phyloP scores from a whole-genome alignment of 1,139 yeast species.

The Candida dubliniensis region DNA sequence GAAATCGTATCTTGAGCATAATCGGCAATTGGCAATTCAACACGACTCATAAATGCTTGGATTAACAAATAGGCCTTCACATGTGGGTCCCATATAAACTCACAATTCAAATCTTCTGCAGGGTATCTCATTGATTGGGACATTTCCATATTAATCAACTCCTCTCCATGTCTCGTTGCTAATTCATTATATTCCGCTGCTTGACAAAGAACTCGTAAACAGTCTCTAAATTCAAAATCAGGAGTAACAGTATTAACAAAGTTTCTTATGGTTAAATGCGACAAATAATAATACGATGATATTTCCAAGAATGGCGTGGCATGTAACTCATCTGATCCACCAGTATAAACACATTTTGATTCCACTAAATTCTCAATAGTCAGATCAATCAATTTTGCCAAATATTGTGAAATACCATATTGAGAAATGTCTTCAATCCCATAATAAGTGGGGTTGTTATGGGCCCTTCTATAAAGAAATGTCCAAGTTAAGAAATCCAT shows the following conservation, averaged over 20 bases:
- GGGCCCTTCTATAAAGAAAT: conserved; percentile 87
- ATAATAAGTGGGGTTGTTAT: conserved; percentile 93
- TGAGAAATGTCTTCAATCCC: conserved; percentile 73
- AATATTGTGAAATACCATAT: conserved; percentile 67
- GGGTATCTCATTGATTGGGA: conserved; percentile 79
- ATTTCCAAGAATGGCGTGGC: conserved; percentile 85
- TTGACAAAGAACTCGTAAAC: conserved; percentile 68
- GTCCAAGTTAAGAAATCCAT: conserved; percentile 95
- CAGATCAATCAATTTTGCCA: conserved; percentile 69
- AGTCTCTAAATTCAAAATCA: conserved; percentile 61
- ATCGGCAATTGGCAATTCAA: conserved; percentile 91
- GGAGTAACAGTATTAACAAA: conserved; percentile 54
- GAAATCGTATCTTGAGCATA: conserved; percentile 92
- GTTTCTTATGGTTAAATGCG: conserved; percentile 83
- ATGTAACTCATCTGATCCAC: conserved; percentile 51
- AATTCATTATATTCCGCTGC: conserved; percentile 91
- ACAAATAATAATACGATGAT: conserved; percentile 88
- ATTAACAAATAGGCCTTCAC: conserved; percentile 82
- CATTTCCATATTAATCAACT: conserved; percentile 85
- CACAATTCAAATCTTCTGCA: conserved; percentile 62
- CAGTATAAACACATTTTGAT: conserved; percentile 65
- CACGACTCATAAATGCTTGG: conserved; percentile 83
- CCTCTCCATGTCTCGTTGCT: conserved; percentile 95
- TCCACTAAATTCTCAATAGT: conserved; percentile 68
- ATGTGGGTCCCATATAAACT: conserved; percentile 93